Conservation (phyloP, 169 alveolate genomes). For the Neospora caninum region DNA sequence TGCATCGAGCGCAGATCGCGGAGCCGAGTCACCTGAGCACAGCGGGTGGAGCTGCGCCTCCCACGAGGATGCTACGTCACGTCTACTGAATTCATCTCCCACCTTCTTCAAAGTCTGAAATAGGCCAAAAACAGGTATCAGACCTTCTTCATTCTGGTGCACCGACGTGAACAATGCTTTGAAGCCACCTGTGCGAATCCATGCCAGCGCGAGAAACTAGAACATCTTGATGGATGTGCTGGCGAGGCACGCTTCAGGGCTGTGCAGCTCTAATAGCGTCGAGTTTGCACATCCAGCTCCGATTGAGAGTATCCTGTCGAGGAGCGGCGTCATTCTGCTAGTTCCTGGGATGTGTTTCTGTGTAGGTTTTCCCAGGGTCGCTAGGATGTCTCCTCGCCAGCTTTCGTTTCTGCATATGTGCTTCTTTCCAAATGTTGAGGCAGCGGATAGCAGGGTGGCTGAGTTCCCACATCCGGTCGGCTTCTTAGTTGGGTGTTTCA, state of each 20-base stretch:
- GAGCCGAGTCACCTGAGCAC: too few species aligned
- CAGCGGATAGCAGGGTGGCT: too few species aligned
- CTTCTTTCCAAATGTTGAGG: too few species aligned
- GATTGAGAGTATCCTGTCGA: not conserved
- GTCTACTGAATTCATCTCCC: not conserved
- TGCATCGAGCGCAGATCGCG: too few species aligned
- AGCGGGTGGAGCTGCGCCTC: too few species aligned
- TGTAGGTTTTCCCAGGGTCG: too few species aligned
- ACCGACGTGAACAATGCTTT: not conserved
- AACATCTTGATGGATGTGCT: not conserved
- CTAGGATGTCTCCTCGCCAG: too few species aligned
- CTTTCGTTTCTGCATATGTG: too few species aligned
- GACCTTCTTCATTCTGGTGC: constrained; percentile 2
- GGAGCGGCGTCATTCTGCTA: not conserved
- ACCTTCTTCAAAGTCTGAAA: constrained; percentile 15
- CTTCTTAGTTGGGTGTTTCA: too few species aligned
- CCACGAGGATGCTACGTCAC: too few species aligned
- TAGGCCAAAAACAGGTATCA: not conserved
- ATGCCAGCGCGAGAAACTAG: not conserved
- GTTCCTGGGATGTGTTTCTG: not conserved
- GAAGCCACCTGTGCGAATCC: constrained; percentile 21
- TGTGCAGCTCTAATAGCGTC: not conserved
- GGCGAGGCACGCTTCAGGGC: not conserved
- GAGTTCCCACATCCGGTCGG: too few species aligned
- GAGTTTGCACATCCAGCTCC: not conserved